Evolutionary conservation across 2,329 filamentous ascomycete genomes (phyloP).

Genomic region (Colletotrichum sp.): DNA sequence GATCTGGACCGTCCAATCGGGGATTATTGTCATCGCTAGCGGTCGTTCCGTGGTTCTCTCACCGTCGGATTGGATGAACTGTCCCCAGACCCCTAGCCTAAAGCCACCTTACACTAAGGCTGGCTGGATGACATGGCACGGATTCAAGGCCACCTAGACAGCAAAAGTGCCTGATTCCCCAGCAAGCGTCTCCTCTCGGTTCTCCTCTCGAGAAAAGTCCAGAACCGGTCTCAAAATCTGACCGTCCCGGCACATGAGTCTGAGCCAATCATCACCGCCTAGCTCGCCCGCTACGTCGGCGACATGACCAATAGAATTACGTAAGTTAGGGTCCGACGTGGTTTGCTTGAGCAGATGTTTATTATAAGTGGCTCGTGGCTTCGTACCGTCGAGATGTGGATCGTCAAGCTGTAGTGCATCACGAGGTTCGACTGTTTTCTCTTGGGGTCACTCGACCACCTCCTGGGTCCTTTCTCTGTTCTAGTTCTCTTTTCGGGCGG

Average conservation of each 20-base stretch:
- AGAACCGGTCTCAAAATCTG: not conserved
- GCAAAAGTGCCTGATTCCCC: slow-evolving; percentile 7
- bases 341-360: not conserved
- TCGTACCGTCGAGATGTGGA: not conserved
- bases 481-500: not conserved
- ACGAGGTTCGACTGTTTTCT: not conserved
- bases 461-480: not conserved
- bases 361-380: not conserved
- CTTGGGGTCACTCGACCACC: not conserved
- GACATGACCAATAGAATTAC: slow-evolving; percentile 20
- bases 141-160: not conserved
- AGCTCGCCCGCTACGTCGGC: not conserved
- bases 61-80: not conserved
- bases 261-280: not conserved
- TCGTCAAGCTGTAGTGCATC: not conserved
- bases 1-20: slow-evolving; percentile 7
- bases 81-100: not conserved
- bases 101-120: not conserved
- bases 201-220: not conserved
- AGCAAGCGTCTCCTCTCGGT: not conserved
- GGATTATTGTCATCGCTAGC: not conserved
- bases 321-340: not conserved
- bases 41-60: not conserved
- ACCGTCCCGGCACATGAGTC: not conserved
- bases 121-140: not conserved